Conservation (phyloP, 2,329 filamentous ascomycete species). For the Botrytis aclada region DNA sequence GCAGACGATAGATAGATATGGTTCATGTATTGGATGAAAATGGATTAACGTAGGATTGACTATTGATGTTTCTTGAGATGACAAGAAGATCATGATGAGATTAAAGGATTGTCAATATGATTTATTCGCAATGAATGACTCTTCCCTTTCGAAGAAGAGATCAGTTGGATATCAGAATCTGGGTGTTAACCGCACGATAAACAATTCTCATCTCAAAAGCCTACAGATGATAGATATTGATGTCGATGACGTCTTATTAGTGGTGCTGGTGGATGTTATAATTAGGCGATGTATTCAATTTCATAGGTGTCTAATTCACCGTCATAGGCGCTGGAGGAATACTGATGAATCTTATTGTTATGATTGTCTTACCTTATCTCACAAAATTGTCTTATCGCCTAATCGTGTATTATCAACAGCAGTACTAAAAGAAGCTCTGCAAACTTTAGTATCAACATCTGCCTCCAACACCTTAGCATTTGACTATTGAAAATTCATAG, state of each 20-base stretch:
- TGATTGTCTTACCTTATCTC: neutral
- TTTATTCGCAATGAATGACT: neutral
- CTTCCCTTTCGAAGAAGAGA: neutral
- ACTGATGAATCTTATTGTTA: too few species aligned
- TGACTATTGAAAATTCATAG: conserved; percentile 2
- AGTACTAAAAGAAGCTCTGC: neutral
- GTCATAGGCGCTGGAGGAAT: neutral
- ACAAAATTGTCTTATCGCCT: neutral
- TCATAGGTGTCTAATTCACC: neutral
- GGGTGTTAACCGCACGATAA: neutral
- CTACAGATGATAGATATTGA: neutral
- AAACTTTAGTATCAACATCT: neutral
- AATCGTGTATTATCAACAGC: neutral
- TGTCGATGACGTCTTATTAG: neutral
- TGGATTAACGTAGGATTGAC: conserved; percentile 12
- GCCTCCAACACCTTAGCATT: conserved; percentile 6
- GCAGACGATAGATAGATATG: neutral
- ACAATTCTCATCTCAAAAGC: neutral
- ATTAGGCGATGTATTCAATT: neutral
- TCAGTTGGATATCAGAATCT: neutral
- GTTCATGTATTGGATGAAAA: neutral
- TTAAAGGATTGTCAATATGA: neutral
- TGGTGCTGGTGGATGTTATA: neutral
- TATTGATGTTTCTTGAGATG: conserved; percentile 2
- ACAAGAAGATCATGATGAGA: neutral